A percentile compares a stretch with the other conserved stretches of the same genome.
Evolutionary conservation across 192 early-diverging fungal species (phyloP).

Genomic region (Coemansia javaensis): DNA sequence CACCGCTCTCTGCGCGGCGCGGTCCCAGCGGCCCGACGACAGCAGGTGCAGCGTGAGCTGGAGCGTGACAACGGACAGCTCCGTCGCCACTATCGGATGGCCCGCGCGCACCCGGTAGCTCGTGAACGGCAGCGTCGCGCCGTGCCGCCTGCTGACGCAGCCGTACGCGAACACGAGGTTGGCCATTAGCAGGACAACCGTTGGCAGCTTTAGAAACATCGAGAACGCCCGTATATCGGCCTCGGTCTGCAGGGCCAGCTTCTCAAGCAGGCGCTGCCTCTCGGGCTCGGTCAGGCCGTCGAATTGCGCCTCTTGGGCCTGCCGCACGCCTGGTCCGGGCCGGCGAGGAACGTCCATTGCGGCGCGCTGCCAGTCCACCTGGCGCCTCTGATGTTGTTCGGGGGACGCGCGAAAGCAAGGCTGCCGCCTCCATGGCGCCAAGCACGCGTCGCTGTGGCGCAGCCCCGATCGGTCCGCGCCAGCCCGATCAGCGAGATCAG

Average conservation of each 20-base stretch:
- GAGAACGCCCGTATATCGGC: constrained; percentile 40
- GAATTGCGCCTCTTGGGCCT: constrained; percentile 21
- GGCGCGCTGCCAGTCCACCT: too few species aligned
- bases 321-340: too few species aligned
- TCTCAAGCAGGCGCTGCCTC: constrained; percentile 19
- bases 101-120: constrained; percentile 12
- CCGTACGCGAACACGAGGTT: constrained; percentile 38
- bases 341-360: too few species aligned
- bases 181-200: constrained; percentile 24
- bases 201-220: constrained; percentile 29
- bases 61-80: constrained; percentile 32
- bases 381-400: too few species aligned
- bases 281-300: constrained; percentile 24
- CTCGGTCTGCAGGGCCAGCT: constrained; percentile 29
- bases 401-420: too few species aligned
- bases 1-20: not conserved
- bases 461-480: too few species aligned
- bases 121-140: constrained; percentile 19
- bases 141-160: constrained; percentile 10
- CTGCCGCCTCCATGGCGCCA: too few species aligned
- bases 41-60: constrained; percentile 38
- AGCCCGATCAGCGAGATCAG: too few species aligned
- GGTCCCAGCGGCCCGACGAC: constrained; percentile 30
- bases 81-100: constrained; percentile 28
- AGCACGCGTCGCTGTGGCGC: too few species aligned